Evolutionary conservation across 768 basidiomycete genomes (phyloP).

Genomic region (Exidia glandulosa): DNA sequence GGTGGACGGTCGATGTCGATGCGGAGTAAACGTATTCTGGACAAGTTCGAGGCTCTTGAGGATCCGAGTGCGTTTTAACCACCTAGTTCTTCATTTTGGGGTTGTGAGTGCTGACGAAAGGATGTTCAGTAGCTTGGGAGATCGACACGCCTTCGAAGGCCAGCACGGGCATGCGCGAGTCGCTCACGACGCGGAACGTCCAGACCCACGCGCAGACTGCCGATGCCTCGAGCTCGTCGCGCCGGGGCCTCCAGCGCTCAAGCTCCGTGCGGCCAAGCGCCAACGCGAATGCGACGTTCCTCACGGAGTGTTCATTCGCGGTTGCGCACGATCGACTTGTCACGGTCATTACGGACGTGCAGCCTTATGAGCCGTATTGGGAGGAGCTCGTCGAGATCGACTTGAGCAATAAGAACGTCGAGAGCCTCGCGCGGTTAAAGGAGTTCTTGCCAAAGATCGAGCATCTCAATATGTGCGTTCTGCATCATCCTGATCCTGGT

Average conservation of each 20-base stretch:
- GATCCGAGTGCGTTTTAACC: conserved; percentile 41
- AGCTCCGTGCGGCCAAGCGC: conserved; percentile 9
- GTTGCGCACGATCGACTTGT: conserved; percentile 88
- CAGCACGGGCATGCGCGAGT: conserved; percentile 34
- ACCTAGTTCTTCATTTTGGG: conserved; percentile 3
- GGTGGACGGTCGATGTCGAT: conserved; percentile 28
- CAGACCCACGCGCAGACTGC: background rate
- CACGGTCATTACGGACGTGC: conserved; percentile 85
- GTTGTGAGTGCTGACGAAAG: conserved; percentile 6
- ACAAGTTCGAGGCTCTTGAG: conserved; percentile 66
- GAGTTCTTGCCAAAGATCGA: conserved; percentile 84
- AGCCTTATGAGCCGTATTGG: conserved; percentile 94
- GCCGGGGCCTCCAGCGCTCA: background rate
- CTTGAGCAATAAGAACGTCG: conserved; percentile 57
- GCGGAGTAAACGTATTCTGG: conserved; percentile 70
- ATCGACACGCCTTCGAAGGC: conserved; percentile 47
- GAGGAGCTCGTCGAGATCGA: conserved; percentile 68
- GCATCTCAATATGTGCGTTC: conserved; percentile 59
- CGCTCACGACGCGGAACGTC: conserved; percentile 31
- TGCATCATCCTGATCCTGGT: background rate
- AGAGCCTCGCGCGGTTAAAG: conserved; percentile 74
- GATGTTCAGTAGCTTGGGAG: conserved; percentile 27
- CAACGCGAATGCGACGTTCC: conserved; percentile 47
- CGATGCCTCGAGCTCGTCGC: too few relatives aligned
- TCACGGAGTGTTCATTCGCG: conserved; percentile 95